Evolutionary conservation across 116 monocot genomes (phyloP), one percentile per base, ranked within the genome.

Genomic region (Zostera marina): DNA sequence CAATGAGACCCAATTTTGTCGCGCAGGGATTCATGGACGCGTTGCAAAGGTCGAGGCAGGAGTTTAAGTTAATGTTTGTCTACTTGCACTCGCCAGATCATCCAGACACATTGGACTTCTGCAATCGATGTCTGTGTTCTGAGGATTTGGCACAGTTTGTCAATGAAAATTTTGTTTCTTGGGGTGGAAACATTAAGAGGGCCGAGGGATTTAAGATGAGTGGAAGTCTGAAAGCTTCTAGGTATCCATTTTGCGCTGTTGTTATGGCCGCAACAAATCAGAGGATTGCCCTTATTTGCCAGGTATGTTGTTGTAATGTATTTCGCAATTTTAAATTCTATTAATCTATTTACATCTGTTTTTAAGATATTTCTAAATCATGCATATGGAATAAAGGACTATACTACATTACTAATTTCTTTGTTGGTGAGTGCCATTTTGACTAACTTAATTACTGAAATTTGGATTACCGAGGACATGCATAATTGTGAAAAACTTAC

Each of bases 191-290:
- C 49, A 78, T 96, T 23, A 69, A 82, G 48, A 76, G 78, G 63
- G 77, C 70, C 42, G 89, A 96, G 63, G 96, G 96, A 9, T 96
- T 96, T 52, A 89, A 85, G 79, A 96, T 96, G 96, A 89, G 96
- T 70, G 85, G 82, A 62, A 96, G 85, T 72, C 72, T 96, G 16
- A 96, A 80, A 66, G 85, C 89, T 2, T 89, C 78, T 0, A 63
- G 85, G 57, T 96, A 80, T 58, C 96, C 96, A 21, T 96, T 85
- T 63, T 89, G 89, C 52, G 96, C 85, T 4, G 66, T 89, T 13
- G 96, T 89, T 40, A 80, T 82, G 82, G 73, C 89, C 0, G 66
- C 89, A 3, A 65, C 78, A 1, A 82, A 89, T 67, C 79, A 85
- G 58, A 71, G 82, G 54, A 85, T 89, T 23, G 76, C 67, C 24